Base-by-base conservation (phyloP, 495 filamentous ascomycete genomes). In the Amniculicola lignicola region DNA sequence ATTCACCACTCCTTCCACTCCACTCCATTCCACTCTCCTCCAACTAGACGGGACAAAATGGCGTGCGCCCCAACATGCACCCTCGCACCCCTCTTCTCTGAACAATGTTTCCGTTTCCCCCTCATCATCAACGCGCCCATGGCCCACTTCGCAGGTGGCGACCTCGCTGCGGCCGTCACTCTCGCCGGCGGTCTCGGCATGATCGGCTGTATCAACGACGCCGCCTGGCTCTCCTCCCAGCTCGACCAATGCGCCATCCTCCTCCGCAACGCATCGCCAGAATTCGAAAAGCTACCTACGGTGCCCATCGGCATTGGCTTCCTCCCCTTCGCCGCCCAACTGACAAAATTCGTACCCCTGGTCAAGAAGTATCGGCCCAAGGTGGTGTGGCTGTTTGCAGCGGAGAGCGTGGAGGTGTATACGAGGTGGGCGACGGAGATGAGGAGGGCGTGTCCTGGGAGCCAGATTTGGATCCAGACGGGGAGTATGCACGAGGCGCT, bases 361-460 rank as follows among this genome's bases (percentile, higher is more conserved):
- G 69, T 84, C 6, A 50, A 67, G 27, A 65, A 71, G 10, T 74
- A 74, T 60, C 75, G 70, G 15, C 88, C 88, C 0, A 75, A 74
- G 18, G 88, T 86, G 0, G 77, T 75, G 5, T 92, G 88, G 88
- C 70, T 92, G 2, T 90, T 82, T 53, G 86, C 85, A 0, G 82
- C 86, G 1, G 62, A 56, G 4, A 68, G 74, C 0, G 64, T 74
- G 14, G 35, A 61, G 0, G 79, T 86, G 12, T 69, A 85, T 3
- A 70, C 77, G 3, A 40, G 51, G 0, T 90, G 86, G 86, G 73
- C 81, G 1, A 54, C 58, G 4, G 52, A 57, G 7, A 74, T 87
- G 18, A 74, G 80, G 5, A 65, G 59, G 6, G 76, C 63, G 3
- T 78, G 74, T 1, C 66, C 67, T 4, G 59, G 61, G 27, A 80